Base-by-base conservation (phyloP, 2,329 filamentous ascomycete species). In the Cryphonectria naterciae region DNA sequence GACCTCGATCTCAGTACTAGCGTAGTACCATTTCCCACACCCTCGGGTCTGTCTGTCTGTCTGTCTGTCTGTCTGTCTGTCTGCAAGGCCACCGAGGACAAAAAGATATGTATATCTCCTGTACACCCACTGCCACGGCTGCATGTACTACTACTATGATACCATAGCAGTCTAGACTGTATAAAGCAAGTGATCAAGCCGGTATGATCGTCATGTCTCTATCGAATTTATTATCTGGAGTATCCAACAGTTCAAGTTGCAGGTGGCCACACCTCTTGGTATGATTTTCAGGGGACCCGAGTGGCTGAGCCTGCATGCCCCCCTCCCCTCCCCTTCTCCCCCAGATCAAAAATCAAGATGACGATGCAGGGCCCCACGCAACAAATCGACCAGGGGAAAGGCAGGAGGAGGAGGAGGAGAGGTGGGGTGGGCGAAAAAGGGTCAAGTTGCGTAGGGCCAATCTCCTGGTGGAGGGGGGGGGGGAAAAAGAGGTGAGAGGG, bases 181-280 rank as follows among this genome's bases (percentile, higher is more conserved):
- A 39, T 61, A 19, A 61, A 61, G 58, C 35, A 39, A 61, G 58
- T 61, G 56, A 60, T 5, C 32, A 7, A 19, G 25, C 22, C 3
- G 8, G 56, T 35, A 19, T 35, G 13, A 35, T 35, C 56, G n/a
- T n/a, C 56, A 61, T 32, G 32, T 60, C 56, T 22, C 35, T 22
- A 39, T n/a, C 56, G 28, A 28, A 28, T 60, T 60, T 2, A 60
- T 37, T 4, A 39, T 39, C 58, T 22, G 58, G 32, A 3, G 8
- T 19, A 61, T 61, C 58, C 58, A 61, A 61, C 58, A 61, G 22
- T 61, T 11, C 19, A 39, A n/a, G 58, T 61, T 61, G 58, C 58
- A 61, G 32, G 58, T 61, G 58, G 54, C 54, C 54, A 58, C 13
- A 49, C 54, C 15, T 56, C 25, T 58, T 35, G 25, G 54, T 35